Evolutionary conservation across 495 filamentous ascomycete genomes (phyloP).

Genomic region (Podospora fimiseda): DNA sequence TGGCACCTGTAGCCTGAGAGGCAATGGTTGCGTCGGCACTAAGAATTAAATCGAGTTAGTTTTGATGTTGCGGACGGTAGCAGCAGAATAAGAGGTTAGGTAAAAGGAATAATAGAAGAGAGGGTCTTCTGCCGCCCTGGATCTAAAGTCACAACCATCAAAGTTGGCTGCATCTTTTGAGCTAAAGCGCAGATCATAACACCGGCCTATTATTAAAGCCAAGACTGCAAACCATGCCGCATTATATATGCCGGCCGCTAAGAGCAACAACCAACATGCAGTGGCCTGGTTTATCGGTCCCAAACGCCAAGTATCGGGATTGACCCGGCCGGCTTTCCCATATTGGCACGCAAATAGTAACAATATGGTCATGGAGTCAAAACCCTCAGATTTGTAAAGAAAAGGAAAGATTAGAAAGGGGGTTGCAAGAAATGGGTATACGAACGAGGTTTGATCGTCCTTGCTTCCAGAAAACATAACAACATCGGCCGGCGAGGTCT

Average conservation of each 20-base stretch:
- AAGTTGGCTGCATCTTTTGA: not conserved
- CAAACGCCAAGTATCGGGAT: not conserved
- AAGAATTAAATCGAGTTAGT: conserved; percentile 12
- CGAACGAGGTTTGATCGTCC: conserved; percentile 89
- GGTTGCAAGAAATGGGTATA: conserved; percentile 36
- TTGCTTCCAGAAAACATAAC: conserved; percentile 98
- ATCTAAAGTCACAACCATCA: conserved; percentile 12
- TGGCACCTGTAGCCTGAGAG: conserved; percentile 89
- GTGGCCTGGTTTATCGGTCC: not conserved
- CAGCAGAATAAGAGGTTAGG: not conserved
- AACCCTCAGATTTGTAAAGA: not conserved
- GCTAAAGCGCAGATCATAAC: not conserved
- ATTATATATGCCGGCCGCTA: not conserved
- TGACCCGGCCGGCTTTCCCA: not conserved
- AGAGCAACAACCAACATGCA: not conserved
- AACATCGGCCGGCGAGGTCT: conserved; percentile 92
- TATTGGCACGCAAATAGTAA: not conserved
- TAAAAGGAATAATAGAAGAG: not conserved
- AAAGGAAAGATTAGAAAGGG: conserved; percentile 5
- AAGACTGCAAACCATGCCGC: not conserved
- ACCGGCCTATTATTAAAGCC: not conserved
- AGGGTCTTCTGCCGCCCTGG: not conserved
- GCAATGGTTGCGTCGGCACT: conserved; percentile 60
- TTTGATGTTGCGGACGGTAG: conserved; percentile 1
- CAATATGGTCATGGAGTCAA: not conserved